Percentiles rank a stretch among this genome's conserved stretches.
phyloP scores from a whole-genome alignment of 176 grass and related monocot genomes.

The Chrysopogon serrulatus region DNA sequence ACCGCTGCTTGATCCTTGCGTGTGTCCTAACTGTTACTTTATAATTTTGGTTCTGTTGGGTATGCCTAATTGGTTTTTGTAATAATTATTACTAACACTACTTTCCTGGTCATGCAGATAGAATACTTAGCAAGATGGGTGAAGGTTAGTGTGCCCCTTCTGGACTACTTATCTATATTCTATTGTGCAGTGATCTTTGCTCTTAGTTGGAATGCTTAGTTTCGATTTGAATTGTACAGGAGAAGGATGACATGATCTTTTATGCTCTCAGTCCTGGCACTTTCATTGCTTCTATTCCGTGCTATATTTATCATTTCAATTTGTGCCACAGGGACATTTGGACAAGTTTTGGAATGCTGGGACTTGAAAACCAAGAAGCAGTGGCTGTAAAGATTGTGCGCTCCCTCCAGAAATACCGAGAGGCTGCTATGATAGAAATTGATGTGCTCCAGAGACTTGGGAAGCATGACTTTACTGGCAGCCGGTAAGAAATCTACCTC shows the following conservation, averaged over 20 bases:
- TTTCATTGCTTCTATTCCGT: constrained; percentile 13
- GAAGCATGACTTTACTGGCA: constrained; percentile 68
- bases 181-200: not conserved
- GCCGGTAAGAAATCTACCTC: constrained; percentile 57
- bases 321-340: constrained; percentile 77
- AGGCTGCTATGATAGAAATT: constrained; percentile 99
- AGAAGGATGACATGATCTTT: constrained; percentile 1
- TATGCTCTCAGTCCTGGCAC: not conserved
- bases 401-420: constrained; percentile 92
- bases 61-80: not conserved
- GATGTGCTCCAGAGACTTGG: constrained; percentile 90
- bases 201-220: not conserved
- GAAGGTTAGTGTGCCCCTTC: constrained; percentile 67
- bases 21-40: not conserved
- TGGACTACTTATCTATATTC: not conserved
- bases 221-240: not conserved
- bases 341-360: constrained; percentile 98
- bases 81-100: constrained; percentile 13
- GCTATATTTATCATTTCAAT: not conserved
- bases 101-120: constrained; percentile 62
- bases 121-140: constrained; percentile 98
- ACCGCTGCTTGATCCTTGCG: not conserved
- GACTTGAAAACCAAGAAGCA: constrained; percentile 87
- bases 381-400: constrained; percentile 93
- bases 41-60: not conserved